phyloP scores from a whole-genome alignment of 768 basidiomycete genomes.

The Hortiboletus flavorubellus region DNA sequence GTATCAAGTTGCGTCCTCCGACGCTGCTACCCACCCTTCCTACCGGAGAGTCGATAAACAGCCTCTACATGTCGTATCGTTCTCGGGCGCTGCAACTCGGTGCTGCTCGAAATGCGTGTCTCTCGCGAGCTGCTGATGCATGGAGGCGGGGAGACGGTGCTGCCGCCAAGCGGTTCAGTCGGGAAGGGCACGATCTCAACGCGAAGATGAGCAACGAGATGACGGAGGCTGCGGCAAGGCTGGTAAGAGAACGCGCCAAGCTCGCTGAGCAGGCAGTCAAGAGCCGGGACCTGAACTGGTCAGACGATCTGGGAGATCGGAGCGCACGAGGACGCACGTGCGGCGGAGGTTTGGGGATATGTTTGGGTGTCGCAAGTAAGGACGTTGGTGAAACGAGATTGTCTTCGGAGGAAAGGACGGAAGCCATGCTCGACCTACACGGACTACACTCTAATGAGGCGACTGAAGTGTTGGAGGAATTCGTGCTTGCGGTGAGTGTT shows the following conservation, averaged over 20 bases:
- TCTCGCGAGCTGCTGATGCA: constrained; percentile 93
- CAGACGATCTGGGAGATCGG: constrained; percentile 82
- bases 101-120: constrained; percentile 88
- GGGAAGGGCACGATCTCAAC: constrained; percentile 93
- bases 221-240: constrained; percentile 74
- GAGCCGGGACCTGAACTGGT: constrained; percentile 66
- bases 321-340: constrained; percentile 66
- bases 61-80: constrained; percentile 86
- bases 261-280: constrained; percentile 75
- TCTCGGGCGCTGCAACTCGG: constrained; percentile 88
- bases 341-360: constrained; percentile 82
- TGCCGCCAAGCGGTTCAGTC: constrained; percentile 89
- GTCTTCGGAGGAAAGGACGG: constrained; percentile 86
- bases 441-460: constrained; percentile 94
- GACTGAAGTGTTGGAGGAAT: constrained; percentile 85
- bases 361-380: constrained; percentile 77
- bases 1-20: constrained; percentile 81
- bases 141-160: constrained; percentile 96
- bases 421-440: constrained; percentile 85
- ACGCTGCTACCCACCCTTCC: constrained; percentile 82
- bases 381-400: constrained; percentile 50
- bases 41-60: constrained; percentile 78
- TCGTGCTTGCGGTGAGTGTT: constrained; percentile 75
- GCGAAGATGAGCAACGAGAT: constrained; percentile 88
- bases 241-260: constrained; percentile 79